A percentile compares a stretch with the other conserved stretches of the same genome.
Evolutionary conservation across 768 basidiomycete genomes (phyloP).

Genomic region (Sarcodon sp.): DNA sequence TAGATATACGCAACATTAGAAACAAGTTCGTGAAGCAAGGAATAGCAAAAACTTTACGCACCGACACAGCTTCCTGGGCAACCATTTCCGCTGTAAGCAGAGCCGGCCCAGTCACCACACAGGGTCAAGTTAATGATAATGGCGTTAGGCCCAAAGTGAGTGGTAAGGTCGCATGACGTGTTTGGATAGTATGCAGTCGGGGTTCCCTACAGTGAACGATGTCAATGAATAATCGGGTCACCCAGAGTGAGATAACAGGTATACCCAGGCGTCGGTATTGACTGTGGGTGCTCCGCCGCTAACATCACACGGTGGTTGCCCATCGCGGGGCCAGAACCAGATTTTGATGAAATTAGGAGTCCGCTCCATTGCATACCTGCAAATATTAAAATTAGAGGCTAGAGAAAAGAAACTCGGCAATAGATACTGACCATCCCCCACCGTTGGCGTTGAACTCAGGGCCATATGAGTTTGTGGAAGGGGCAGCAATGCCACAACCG

Average conservation of each 20-base stretch:
- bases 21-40: too few species aligned
- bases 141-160: neutral
- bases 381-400: too few species aligned
- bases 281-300: slow-evolving; percentile 23
- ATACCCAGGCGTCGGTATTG: slow-evolving; percentile 42
- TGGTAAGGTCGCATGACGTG: neutral
- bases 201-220: neutral
- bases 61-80: slow-evolving; percentile 2
- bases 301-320: slow-evolving; percentile 33
- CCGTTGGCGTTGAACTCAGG: slow-evolving; percentile 44
- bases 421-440: slow-evolving; percentile 33
- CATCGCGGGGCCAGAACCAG: slow-evolving; percentile 56
- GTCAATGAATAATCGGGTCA: too few species aligned
- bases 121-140: slow-evolving; percentile 13
- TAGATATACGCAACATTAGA: too few species aligned
- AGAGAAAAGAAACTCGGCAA: too few species aligned
- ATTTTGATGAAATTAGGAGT: slow-evolving; percentile 45
- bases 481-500: slow-evolving; percentile 36
- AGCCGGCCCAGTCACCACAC: neutral
- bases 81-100: neutral
- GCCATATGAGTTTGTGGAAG: slow-evolving; percentile 31
- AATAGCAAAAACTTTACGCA: neutral
- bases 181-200: neutral
- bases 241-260: slow-evolving; percentile 1
- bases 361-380: slow-evolving; percentile 41